A percentile compares a stretch with the other conserved stretches of the same genome.
Conservation (phyloP, 2,329 filamentous ascomycete genomes). For the Scedosporium aurantiacum region DNA sequence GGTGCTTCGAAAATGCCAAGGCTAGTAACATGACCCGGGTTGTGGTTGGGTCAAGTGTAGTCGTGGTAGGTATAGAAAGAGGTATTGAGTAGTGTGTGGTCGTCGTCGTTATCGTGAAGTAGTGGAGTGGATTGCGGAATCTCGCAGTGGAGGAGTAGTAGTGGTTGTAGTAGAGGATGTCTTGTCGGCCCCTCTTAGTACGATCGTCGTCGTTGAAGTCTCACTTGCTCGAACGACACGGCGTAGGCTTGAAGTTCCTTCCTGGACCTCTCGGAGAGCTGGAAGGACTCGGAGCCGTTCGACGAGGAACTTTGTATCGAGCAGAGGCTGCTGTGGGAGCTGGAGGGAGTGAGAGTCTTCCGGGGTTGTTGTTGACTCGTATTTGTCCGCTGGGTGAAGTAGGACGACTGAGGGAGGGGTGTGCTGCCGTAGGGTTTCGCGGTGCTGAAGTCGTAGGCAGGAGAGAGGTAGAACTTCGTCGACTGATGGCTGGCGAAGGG, state of each 20-base stretch:
- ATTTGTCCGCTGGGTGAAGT: constrained; percentile 21
- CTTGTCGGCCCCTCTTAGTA: constrained; percentile 26
- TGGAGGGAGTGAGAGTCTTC: constrained; percentile 54
- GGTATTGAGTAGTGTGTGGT: neutral
- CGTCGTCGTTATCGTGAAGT: neutral
- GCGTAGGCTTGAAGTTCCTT: constrained; percentile 78
- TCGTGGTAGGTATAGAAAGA: neutral
- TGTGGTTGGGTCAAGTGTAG: neutral
- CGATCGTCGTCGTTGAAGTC: constrained; percentile 47
- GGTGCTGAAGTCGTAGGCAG: constrained; percentile 64
- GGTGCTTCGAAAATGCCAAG: neutral
- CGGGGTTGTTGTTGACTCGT: constrained; percentile 9
- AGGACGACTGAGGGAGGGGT: constrained; percentile 27
- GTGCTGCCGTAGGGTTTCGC: constrained; percentile 46
- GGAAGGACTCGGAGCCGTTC: constrained; percentile 36
- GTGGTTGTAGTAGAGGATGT: constrained; percentile 12
- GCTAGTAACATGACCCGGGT: neutral
- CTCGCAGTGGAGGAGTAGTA: neutral
- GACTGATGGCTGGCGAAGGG: constrained; percentile 18
- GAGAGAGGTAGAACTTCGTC: constrained; percentile 54
- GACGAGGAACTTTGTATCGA: constrained; percentile 59
- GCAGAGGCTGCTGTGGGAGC: constrained; percentile 73
- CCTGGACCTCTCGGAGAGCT: constrained; percentile 64
- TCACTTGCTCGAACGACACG: constrained; percentile 76
- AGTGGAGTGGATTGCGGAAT: neutral